A percentile compares a stretch with the other conserved stretches of the same genome.
Evolutionary conservation across 176 grass and related monocot genomes (phyloP).

Genomic region (Pharus latifolius): DNA sequence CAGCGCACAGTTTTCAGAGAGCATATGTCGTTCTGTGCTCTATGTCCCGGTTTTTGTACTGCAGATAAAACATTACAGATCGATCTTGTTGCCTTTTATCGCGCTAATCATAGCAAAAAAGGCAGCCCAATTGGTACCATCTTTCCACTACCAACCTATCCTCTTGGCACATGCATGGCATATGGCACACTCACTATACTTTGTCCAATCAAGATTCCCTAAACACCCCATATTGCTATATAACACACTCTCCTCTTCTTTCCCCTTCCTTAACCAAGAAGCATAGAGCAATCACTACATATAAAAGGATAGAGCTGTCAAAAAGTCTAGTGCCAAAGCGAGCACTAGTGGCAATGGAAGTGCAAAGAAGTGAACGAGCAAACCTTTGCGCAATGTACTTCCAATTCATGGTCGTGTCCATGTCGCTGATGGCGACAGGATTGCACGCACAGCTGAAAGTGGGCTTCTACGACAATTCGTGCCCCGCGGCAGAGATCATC

Average conservation of each 20-base stretch:
- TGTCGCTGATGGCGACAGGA: conserved; percentile 25
- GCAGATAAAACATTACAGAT: conserved; percentile 2
- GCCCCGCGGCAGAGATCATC: conserved; percentile 70
- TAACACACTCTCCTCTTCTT: conserved; percentile 3
- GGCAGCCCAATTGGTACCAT: conserved; percentile 17
- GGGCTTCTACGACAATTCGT: conserved; percentile 64
- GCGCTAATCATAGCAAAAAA: conserved; percentile 33
- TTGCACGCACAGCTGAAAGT: conserved; percentile 41
- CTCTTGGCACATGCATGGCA: background rate
- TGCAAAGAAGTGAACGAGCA: conserved; percentile 2
- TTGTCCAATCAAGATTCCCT: background rate
- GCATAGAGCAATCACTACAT: conserved; percentile 3
- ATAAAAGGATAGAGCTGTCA: conserved; percentile 6
- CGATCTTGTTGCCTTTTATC: conserved; percentile 15
- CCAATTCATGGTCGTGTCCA: background rate
- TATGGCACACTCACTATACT: conserved; percentile 3
- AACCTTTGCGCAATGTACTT: background rate
- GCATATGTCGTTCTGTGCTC: background rate
- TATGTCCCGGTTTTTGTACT: background rate
- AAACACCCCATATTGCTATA: background rate
- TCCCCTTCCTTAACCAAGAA: conserved; percentile 37
- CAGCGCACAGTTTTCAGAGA: background rate
- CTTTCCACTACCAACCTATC: conserved; percentile 31
- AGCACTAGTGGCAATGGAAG: background rate
- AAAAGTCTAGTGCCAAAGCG: background rate